phyloP scores from a whole-genome alignment of 225 moss, liverwort and hornwort genomes.

The Rhytidiadelphus loreus region DNA sequence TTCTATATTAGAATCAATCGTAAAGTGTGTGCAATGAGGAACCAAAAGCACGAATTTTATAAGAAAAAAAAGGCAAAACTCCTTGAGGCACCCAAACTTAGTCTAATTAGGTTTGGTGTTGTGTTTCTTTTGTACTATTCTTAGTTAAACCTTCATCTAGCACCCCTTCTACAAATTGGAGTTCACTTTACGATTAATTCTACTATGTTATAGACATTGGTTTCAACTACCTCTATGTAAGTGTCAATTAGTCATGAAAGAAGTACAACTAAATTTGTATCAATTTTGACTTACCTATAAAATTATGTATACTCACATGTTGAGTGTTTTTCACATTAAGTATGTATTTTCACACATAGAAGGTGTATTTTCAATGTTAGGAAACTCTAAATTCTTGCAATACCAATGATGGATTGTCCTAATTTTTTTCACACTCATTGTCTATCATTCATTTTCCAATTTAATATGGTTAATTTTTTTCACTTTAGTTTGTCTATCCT shows the following conservation, averaged over 20 bases:
- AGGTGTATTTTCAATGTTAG: not conserved
- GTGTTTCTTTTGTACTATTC: too few relatives aligned
- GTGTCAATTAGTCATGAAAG: rapidly evolving
- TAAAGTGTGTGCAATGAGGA: too few relatives aligned
- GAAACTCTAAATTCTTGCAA: not conserved
- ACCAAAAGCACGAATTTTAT: too few relatives aligned
- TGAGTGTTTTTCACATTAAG: not conserved
- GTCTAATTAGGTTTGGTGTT: too few relatives aligned
- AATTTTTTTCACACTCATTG: not conserved
- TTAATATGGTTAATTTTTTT: not conserved
- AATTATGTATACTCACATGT: not conserved
- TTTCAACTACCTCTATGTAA: not conserved
- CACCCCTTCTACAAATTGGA: too few relatives aligned
- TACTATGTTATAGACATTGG: not conserved
- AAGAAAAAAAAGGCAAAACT: too few relatives aligned
- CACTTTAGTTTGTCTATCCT: not conserved
- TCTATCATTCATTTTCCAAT: not conserved
- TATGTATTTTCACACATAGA: not conserved
- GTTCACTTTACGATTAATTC: too few relatives aligned
- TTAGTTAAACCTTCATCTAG: too few relatives aligned
- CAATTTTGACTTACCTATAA: not conserved
- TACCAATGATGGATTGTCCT: not conserved
- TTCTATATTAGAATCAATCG: too few relatives aligned
- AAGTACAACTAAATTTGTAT: not conserved
- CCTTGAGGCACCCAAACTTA: too few relatives aligned